Evolutionary conservation across 805 yeast genomes (phyloP), one percentile per base, ranked within the genome.

Genomic region (Zygosaccharomyces rouxii): DNA sequence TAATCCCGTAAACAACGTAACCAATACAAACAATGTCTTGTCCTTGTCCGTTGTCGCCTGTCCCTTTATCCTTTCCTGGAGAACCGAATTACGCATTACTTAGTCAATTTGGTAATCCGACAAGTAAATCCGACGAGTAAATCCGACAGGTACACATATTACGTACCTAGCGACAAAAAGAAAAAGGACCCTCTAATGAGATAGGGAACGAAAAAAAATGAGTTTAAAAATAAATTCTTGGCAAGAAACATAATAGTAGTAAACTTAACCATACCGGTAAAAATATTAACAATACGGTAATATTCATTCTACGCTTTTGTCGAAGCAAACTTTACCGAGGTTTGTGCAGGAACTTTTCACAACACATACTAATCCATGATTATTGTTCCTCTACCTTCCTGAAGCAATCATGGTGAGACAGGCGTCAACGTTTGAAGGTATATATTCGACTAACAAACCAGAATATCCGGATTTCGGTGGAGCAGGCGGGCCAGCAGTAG

Each of bases 161-260:
- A 14, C 21, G 21, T 16, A 33, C 5, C 13, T 33, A 9, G 22
- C 19, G 21, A 14, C 9, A 16, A 33, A 33, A 33, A 16, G 37
- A 33, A 14, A 26, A 16, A 10, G 33, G 33, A 39, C 43, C 35
- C 35, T 40, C 35, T 40, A 19, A 14, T n/a, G 37, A 18, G 7
- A 33, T 14, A 16, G 19, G 9, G 14, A 9, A 25, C 28, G 28
- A 25, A 14, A 35, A 18, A 18, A 6, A 4, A 25, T 16, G n/a
- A n/a, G n/a, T n/a, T n/a, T n/a, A n/a, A n/a, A n/a, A n/a, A n/a
- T 26, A 41, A 41, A 41, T 7, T 29, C 44, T 41, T 41, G 44
- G 44, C 44, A 19, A 41, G 29, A 31, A n/a, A 33, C 28, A 25
- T 25, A 14, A 14, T 33, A 11, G 14, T 13, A 11, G 6, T 30